phyloP scores from a whole-genome alignment of 805 yeast genomes.

The Lachancea mirantina region DNA sequence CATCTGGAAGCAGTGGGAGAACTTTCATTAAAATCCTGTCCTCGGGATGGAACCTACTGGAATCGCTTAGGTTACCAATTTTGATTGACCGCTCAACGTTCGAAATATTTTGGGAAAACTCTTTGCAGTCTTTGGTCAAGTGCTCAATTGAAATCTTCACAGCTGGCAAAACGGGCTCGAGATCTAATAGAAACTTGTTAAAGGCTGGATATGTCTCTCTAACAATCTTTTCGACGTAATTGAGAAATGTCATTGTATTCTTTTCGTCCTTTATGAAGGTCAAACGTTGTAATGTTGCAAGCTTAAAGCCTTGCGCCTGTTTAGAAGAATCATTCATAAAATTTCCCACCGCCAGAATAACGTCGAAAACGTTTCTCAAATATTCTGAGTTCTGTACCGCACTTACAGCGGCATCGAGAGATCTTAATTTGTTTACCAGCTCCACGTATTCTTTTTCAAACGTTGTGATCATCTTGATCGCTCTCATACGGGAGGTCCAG shows the following conservation, averaged over 20 bases:
- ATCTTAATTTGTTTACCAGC: slow-evolving; percentile 55
- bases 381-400: slow-evolving; percentile 59
- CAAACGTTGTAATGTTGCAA: slow-evolving; percentile 82
- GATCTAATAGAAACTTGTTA: slow-evolving; percentile 70
- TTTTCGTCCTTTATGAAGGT: slow-evolving; percentile 85
- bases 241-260: slow-evolving; percentile 82
- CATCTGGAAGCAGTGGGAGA: slow-evolving; percentile 62
- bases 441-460: slow-evolving; percentile 76
- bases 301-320: slow-evolving; percentile 87
- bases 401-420: slow-evolving; percentile 67
- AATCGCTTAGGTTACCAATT: slow-evolving; percentile 80
- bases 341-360: slow-evolving; percentile 88
- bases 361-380: slow-evolving; percentile 66
- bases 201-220: slow-evolving; percentile 77
- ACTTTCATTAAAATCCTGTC: slow-evolving; percentile 64
- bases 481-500: slow-evolving; percentile 90
- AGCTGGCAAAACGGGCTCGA: slow-evolving; percentile 46
- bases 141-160: slow-evolving; percentile 79
- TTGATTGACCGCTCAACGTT: slow-evolving; percentile 70
- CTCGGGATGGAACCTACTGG: slow-evolving; percentile 64
- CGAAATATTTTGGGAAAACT: slow-evolving; percentile 50
- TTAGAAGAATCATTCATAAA: slow-evolving; percentile 92
- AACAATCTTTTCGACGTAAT: slow-evolving; percentile 86
- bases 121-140: slow-evolving; percentile 62
- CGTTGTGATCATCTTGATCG: slow-evolving; percentile 59